Evolutionary conservation across 208 protist species (phyloP), one percentile per base, ranked within the genome.

Genomic region (Angomonas deanei): DNA sequence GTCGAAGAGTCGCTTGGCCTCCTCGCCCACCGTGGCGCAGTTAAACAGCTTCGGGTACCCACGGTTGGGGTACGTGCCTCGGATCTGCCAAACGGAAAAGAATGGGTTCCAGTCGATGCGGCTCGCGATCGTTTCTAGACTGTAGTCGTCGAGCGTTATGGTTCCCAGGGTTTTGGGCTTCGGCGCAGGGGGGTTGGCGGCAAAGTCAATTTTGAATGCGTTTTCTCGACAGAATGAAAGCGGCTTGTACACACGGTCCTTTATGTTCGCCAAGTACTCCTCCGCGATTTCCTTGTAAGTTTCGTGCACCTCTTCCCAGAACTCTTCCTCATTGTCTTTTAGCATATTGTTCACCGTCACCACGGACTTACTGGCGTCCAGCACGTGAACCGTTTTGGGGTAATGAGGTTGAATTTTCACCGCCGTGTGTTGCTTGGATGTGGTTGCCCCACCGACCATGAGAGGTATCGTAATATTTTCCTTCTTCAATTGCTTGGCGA

Each of bases 21-120:
- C 89, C 48, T 64, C 82, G 49, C 97, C 97, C 8, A 98, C 96
- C 0, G 72, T 84, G n/a, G 68, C 75, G 72, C 98, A 97, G 66
- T 98, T 91, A 72, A 99, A 98, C 36, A 99, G 92, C 64, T 97
- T 97, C 34, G 97, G 97, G 70, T 98, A 99, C 50, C 85, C 86
- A 50, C 97, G 79, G 71, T 98, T 98, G 36, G 95, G 95, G 82
- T 97, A 98, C 55, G 88, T 93, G 30, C 96, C 97, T 49, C 94
- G 88, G 6, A 99, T 62, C 81, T 97, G 88, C 93, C 92, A 98
- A 11, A 95, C 88, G 27, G 86, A 77, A 60, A 96, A 95, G 77
- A 98, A 97, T 26, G 92, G 95, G 70, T 98, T 98, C 97, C 97
- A 99, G 72, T 99, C 97, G 65, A 99, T 99, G 63, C 88, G 82